Evolutionary conservation across 352 stramenopile genomes (phyloP).

Genomic region (Phytopythium cucurbitacearum): DNA sequence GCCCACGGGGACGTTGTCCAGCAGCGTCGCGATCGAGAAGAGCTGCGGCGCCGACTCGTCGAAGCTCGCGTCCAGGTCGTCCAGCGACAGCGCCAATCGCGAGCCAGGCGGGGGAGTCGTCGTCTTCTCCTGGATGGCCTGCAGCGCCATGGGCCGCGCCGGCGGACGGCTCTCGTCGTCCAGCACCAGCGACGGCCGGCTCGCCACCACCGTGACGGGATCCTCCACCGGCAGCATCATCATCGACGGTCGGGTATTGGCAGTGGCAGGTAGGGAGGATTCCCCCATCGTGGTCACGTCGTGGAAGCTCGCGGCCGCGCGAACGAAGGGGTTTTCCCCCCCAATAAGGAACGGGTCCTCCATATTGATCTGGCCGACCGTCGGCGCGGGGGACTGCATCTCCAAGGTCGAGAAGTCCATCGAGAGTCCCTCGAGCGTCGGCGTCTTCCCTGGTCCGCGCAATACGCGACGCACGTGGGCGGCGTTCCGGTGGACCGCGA

Average conservation of each 20-base stretch:
- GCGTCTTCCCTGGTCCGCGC: constrained; percentile 24
- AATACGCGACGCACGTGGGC: constrained; percentile 46
- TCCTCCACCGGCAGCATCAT: constrained; percentile 25
- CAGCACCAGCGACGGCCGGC: constrained; percentile 57
- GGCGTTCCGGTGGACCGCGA: constrained; percentile 49
- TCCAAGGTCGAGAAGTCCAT: constrained; percentile 50
- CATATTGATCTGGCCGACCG: constrained; percentile 8
- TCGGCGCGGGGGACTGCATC: constrained; percentile 32
- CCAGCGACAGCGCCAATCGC: constrained; percentile 54
- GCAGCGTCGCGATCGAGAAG: constrained; percentile 60
- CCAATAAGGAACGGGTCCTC: constrained; percentile 43
- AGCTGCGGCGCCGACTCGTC: constrained; percentile 38
- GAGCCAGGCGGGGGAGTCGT: constrained; percentile 33
- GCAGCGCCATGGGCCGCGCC: constrained; percentile 29
- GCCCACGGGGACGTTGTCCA: constrained; percentile 60
- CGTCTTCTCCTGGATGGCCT: constrained; percentile 64
- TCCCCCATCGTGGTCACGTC: constrained; percentile 13
- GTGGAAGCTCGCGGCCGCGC: constrained; percentile 23
- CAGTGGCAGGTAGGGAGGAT: constrained; percentile 8
- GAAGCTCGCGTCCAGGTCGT: constrained; percentile 42
- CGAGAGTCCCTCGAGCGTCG: constrained; percentile 48
- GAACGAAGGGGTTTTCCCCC: constrained; percentile 38
- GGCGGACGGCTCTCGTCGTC: constrained; percentile 25
- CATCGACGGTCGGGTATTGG: neutral
- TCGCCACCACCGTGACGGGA: constrained; percentile 6